Evolutionary conservation across 768 basidiomycete genomes (phyloP), one percentile per base, ranked within the genome.

Genomic region (Agrocybe chaxingu): DNA sequence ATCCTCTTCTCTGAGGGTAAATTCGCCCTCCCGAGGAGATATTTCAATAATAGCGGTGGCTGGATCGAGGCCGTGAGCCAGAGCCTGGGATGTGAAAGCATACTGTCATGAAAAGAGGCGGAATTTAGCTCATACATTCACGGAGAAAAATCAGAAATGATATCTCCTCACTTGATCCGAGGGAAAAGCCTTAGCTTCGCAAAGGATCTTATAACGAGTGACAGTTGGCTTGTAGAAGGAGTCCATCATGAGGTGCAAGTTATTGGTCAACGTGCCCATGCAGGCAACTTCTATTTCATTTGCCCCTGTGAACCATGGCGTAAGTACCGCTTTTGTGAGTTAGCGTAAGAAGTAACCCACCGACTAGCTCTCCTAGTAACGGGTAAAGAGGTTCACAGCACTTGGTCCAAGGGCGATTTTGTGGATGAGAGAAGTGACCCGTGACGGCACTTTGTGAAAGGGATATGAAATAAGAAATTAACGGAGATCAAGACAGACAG

Each of bases 191-290:
- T 80, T 86, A 37, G 84, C 83, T 74, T 99, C 97, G 71, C 92
- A 96, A 50, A 99, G 74, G 65, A 99, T 93, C 78, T 95, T 98
- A 76, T 80, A 93, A 46, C 94, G 84, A 56, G 77, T 76, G 47
- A 79, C 62, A 24, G 89, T 92, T 13, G 97, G 97, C 51, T 87
- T 85, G 71, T 98, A 98, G 71, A 99, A 98, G 19, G 85, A 84
- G 63, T 84, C 80, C 84, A 98, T 90, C 82, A 97, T 85, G 54
- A 95, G 82, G 73, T 99, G 94, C 51, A 99, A 78, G 74, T 99
- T 99, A 59, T 85, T 84, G 41, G 97, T 99, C 66, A 98, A 71
- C 44, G 93, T 92, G 66, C 90, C 85, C 85, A 98, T 98, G 69
- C 92, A 93, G 12, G 90, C 92, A 42, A 98, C 90, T 78, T 99